These are phyloP conservation scores for Apiospora arundinis DNA, from an alignment of 2,329 filamentous ascomycete genomes.

Conservation along the genomic window DNA sequence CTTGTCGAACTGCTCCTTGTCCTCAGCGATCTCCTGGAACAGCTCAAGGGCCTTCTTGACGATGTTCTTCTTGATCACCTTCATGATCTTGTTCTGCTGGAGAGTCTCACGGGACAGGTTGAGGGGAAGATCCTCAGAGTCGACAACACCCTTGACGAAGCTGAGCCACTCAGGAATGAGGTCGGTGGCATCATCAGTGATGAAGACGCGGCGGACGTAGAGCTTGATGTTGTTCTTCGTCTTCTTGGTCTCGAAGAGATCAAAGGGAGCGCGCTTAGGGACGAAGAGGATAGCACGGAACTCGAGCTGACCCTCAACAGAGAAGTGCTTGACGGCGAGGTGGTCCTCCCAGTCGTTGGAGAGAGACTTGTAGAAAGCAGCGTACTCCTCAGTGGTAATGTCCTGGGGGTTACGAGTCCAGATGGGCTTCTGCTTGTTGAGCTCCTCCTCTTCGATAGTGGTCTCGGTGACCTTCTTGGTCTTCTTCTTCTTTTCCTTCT, in stretches of 20 bases:
- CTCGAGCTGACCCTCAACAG: conserved; percentile 99
- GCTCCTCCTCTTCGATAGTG: conserved; percentile 98
- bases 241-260: conserved; percentile 99
- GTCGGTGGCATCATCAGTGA: conserved; percentile 98
- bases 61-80: conserved; percentile 99
- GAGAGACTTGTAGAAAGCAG: conserved; percentile 99
- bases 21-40: conserved; percentile 98
- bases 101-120: conserved; percentile 99
- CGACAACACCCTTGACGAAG: conserved; percentile 99
- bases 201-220: conserved; percentile 99
- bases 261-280: conserved; percentile 98
- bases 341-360: conserved; percentile 99
- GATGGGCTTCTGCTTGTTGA: conserved; percentile 99
- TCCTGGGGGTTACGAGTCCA: conserved; percentile 98
- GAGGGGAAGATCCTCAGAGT: conserved; percentile 98
- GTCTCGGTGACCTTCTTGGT: conserved; percentile 99
- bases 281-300: conserved; percentile 99
- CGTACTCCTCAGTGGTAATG: conserved; percentile 96
- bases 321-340: conserved; percentile 99
- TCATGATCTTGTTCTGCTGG: conserved; percentile 99
- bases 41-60: conserved; percentile 99
- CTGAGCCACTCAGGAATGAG: conserved; percentile 99
- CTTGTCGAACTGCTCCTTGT: conserved; percentile 99
- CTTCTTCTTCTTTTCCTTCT: conserved; percentile 92
- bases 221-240: conserved; percentile 99